Evolutionary conservation across 2,329 filamentous ascomycete genomes (phyloP).

Genomic region (Pseudogymnoascus sp.): DNA sequence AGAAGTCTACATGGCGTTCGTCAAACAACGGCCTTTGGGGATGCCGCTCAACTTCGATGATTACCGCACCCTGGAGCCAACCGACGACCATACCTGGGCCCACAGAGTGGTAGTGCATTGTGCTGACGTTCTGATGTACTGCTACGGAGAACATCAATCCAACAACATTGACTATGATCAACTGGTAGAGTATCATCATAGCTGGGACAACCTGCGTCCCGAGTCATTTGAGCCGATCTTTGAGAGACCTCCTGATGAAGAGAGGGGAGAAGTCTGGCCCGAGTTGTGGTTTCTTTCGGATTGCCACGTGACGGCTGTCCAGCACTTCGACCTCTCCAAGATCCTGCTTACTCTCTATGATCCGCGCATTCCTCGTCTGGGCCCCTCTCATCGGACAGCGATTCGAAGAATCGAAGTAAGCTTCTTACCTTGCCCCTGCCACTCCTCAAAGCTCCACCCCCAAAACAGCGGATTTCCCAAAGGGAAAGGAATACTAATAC

Average conservation of each 20-base stretch:
- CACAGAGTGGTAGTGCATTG: constrained; percentile 19
- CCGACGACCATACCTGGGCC: constrained; percentile 20
- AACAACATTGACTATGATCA: constrained; percentile 15
- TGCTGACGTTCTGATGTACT: constrained; percentile 21
- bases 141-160: constrained; percentile 16
- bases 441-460: no score
- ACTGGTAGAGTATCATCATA: constrained; percentile 16
- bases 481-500: no score
- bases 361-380: constrained; percentile 24
- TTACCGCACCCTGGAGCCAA: constrained; percentile 18
- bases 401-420: constrained; percentile 16
- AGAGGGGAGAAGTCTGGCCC: constrained; percentile 13
- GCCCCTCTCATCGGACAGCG: constrained; percentile 15
- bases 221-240: constrained; percentile 20
- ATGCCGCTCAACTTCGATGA: constrained; percentile 31
- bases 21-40: constrained; percentile 32
- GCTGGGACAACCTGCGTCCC: constrained; percentile 17
- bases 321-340: constrained; percentile 34
- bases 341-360: constrained; percentile 36
- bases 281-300: constrained; percentile 21
- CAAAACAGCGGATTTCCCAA: no score
- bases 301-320: constrained; percentile 31
- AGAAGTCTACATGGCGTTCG: constrained; percentile 40
- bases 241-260: constrained; percentile 7
- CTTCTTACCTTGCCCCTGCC: no score